Conservation (phyloP, 1,284 basidiomycete genomes). For the Papiliotrema flavescens region DNA sequence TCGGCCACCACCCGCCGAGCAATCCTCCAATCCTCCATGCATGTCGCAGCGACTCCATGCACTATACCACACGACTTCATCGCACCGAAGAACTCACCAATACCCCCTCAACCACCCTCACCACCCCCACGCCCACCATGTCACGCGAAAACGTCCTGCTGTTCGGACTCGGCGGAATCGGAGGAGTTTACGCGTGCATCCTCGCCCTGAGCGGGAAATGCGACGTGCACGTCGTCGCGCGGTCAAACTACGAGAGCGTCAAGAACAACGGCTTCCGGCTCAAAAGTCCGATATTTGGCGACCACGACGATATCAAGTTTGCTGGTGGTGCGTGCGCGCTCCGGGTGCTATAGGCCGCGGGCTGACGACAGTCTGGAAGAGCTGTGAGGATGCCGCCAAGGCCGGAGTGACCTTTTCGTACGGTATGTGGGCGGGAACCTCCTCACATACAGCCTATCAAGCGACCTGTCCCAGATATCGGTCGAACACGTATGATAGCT, state of each 20-base stretch:
- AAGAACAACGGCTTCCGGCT: slow-evolving; percentile 44
- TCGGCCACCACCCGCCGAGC: too few species aligned
- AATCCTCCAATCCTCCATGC: neutral
- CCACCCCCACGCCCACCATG: slow-evolving; percentile 6
- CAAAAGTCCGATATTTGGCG: slow-evolving; percentile 39
- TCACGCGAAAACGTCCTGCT: slow-evolving; percentile 37
- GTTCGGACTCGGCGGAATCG: slow-evolving; percentile 50
- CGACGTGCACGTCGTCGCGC: slow-evolving; percentile 50
- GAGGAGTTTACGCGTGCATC: slow-evolving; percentile 52
- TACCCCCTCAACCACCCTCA: neutral
- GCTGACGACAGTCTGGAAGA: slow-evolving; percentile 33
- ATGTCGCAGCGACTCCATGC: neutral
- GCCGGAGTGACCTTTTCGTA: slow-evolving; percentile 38
- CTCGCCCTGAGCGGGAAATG: slow-evolving; percentile 45
- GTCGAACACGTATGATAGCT: neutral
- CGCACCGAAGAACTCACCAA: neutral
- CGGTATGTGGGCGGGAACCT: slow-evolving; percentile 13
- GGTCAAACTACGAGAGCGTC: slow-evolving; percentile 50
- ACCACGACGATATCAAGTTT: slow-evolving; percentile 36
- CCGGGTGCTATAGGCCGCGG: too few species aligned
- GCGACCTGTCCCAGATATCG: neutral
- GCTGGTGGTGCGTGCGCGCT: slow-evolving; percentile 44
- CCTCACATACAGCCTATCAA: slow-evolving; percentile 15
- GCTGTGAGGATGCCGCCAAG: slow-evolving; percentile 41
- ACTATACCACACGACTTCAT: too few species aligned